A percentile compares a stretch with the other conserved stretches of the same genome.
phyloP scores from a whole-genome alignment of 2,329 filamentous ascomycete genomes.

The Ceratocystis alfenasii region DNA sequence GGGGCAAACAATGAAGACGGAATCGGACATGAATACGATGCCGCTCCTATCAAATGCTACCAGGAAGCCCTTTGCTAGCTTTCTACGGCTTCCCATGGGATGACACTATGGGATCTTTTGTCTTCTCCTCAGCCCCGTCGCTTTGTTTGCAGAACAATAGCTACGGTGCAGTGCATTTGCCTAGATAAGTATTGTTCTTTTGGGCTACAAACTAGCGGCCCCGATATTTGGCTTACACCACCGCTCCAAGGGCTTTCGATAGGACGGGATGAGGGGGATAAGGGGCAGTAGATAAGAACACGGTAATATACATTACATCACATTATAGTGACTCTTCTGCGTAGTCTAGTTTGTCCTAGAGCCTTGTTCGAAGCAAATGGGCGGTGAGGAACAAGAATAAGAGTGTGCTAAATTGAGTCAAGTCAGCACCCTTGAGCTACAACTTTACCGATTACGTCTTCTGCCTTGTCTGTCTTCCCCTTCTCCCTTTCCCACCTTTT shows the following conservation, averaged over 20 bases:
- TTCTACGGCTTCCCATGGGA: neutral
- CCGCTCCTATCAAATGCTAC: neutral
- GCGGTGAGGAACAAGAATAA: neutral
- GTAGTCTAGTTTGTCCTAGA: neutral
- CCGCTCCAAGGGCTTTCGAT: neutral
- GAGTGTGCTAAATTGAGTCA: neutral
- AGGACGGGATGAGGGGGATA: neutral
- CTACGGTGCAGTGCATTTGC: too few species aligned
- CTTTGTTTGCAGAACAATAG: slow-evolving; percentile 2
- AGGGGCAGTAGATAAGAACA: neutral
- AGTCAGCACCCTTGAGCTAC: neutral
- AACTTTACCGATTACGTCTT: neutral
- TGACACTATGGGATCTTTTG: neutral
- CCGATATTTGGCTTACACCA: neutral
- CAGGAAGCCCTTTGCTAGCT: neutral
- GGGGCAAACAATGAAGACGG: neutral
- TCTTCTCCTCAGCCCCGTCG: neutral
- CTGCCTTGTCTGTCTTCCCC: neutral
- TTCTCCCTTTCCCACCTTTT: neutral
- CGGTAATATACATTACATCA: neutral
- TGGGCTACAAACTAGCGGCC: too few species aligned
- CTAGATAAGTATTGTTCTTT: neutral
- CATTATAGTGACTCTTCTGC: neutral
- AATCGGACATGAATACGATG: neutral
- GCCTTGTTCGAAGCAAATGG: neutral